phyloP scores from a whole-genome alignment of 2,329 filamentous ascomycete genomes.

The Tolypocladium tundrense region DNA sequence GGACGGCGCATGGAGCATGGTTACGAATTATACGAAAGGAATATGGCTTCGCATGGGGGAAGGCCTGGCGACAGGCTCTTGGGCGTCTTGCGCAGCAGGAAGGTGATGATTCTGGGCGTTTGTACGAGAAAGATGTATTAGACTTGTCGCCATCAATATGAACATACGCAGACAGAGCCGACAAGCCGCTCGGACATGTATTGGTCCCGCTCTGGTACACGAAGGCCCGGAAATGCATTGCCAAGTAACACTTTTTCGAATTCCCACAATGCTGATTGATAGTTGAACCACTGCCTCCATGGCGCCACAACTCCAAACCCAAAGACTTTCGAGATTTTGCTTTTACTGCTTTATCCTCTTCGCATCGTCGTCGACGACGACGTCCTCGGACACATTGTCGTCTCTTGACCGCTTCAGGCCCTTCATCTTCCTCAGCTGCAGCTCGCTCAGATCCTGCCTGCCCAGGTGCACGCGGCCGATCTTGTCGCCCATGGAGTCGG shows the following conservation, averaged over 20 bases:
- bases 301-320: constrained; percentile 12
- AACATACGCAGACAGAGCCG: background rate
- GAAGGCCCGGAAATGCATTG: background rate
- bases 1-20: background rate
- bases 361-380: constrained; percentile 24
- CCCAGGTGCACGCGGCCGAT: constrained; percentile 85
- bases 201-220: background rate
- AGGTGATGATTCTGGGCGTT: background rate
- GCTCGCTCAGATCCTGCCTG: constrained; percentile 73
- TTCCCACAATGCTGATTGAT: background rate
- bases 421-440: constrained; percentile 99
- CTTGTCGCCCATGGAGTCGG: constrained; percentile 91
- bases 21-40: background rate
- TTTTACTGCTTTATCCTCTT: constrained; percentile 25
- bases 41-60: background rate
- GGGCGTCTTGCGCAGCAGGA: background rate
- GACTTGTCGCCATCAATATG: background rate
- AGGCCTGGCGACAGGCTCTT: no score
- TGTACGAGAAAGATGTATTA: background rate
- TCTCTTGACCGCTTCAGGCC: constrained; percentile 78
- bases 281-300: background rate
- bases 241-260: background rate
- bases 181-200: background rate
- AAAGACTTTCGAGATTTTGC: constrained; percentile 1
- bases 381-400: constrained; percentile 38